Base-by-base conservation (phyloP, 2,329 filamentous ascomycete species). In the Fusarium pseudonygamai region DNA sequence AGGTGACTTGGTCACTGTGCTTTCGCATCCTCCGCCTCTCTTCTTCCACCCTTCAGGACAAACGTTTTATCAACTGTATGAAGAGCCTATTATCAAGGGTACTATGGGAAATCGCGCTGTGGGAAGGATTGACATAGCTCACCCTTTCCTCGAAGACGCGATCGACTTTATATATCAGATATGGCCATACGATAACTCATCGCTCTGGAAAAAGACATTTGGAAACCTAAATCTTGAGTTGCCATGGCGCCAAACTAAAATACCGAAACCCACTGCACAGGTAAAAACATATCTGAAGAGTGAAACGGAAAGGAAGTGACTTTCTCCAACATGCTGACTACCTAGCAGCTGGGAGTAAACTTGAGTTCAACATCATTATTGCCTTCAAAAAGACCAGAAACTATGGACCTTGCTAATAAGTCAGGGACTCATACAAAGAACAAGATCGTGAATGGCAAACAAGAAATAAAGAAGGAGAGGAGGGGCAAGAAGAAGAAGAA, bases 31-130 rank as follows among this genome's bases (percentile, higher is more conserved):
- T 6, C 74, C 73, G 3, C 75, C 75, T 3, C n/a, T 65, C 4
- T 39, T 63, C 43, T 66, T 74, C 14, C 60, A 76, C 26, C 74
- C 72, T 11, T 47, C 57, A 4, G 67, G 75, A 16, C 47, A 36
- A 50, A 68, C 66, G 0, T 71, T 59, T 3, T 68, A 67, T 20
- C 72, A 76, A 50, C 30, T 62, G 2, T 53, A 72, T 6, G 71
- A 76, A 46, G 60, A 71, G 43, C 73, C 74, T 12, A 71, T 77
- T 11, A 37, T 77, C 2, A 73, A 26, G 30, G 73, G 72, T 0
- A 55, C 9, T 3, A 26, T 71, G 14, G 72, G 75, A 0, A 66
- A 64, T 20, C 7, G 24, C 13, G 22, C 73, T 20, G 69, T 75
- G 3, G 10, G 13, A 4, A 37, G 28, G 22, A 72, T 75, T 18